phyloP scores from a whole-genome alignment of 371 early-diverging fungal species.

The Mucor mucedo region DNA sequence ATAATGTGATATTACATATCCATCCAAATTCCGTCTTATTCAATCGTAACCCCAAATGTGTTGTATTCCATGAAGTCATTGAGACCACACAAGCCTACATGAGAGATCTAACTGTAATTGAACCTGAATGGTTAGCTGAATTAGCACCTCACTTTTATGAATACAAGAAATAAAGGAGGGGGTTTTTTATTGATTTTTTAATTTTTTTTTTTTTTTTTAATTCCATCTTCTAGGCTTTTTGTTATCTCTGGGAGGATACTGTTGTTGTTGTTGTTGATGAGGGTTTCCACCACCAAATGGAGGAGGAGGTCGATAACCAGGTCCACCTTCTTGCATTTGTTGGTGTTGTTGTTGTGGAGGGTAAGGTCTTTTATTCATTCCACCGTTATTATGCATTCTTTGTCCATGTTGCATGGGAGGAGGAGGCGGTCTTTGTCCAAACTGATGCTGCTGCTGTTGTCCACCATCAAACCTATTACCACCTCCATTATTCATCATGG shows the following conservation, averaged over 20 bases:
- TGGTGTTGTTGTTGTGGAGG: constrained; percentile 15
- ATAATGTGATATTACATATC: constrained; percentile 62
- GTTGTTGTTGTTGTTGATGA: constrained; percentile 16
- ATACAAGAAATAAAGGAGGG: constrained; percentile 34
- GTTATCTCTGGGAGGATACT: constrained; percentile 10
- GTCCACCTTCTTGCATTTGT: constrained; percentile 8
- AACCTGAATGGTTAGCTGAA: constrained; percentile 74
- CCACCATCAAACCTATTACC: neutral
- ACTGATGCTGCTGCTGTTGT: neutral
- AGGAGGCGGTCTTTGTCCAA: neutral
- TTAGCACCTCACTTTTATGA: constrained; percentile 68
- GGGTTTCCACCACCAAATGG: constrained; percentile 12
- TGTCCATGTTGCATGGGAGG: constrained; percentile 15
- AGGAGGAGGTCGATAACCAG: constrained; percentile 32
- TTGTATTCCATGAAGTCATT: constrained; percentile 84
- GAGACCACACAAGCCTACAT: constrained; percentile 78
- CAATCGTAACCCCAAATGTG: constrained; percentile 74
- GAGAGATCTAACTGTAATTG: constrained; percentile 75
- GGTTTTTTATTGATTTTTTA: neutral
- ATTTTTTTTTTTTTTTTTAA: constrained; percentile 5
- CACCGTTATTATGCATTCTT: constrained; percentile 10
- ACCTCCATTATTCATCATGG: constrained; percentile 23
- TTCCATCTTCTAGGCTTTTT: constrained; percentile 30
- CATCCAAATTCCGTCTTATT: constrained; percentile 83
- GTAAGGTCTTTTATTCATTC: constrained; percentile 15